Base-by-base conservation (phyloP, 2,329 filamentous ascomycete genomes). In the Venturia oleaginea region DNA sequence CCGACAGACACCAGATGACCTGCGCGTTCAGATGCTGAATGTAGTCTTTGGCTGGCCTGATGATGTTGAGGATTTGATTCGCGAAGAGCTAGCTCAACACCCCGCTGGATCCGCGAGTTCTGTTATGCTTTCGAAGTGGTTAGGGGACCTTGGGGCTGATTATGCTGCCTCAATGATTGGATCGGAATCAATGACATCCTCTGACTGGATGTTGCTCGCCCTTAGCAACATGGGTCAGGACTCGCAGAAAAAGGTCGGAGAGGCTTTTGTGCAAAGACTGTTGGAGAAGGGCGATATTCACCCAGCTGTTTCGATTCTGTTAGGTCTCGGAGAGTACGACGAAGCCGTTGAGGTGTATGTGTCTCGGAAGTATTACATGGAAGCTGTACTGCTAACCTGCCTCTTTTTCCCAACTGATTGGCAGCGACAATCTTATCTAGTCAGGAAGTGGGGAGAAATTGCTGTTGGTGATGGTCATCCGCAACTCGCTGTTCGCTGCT, bases 271-370 rank as follows among this genome's bases (percentile, higher is more conserved):
- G 0, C 92, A 96, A 74, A 87, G 92, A 61, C 81, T 99, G 0
- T 82, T 99, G 1, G 92, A 95, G 74, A 90, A 88, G 67, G 92
- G 91, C 34, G 94, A 99, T 70, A 81, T 97, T 2, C 92, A 99
- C 72, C 91, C 91, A 0, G 92, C 94, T 5, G 92, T 92, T 22
- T 93, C 93, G 0, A 93, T 97, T 67, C 86, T 99, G 75, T 86
- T 99, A 40, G 92, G 92, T 17, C 86, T 99, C 76, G 92, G 92
- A 2, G 93, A 97, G 72, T 82, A 90, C 69, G 93, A 95, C 68
- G 93, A 99, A 73, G 94, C 94, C 0, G 92, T 99, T 66, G 94
- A 99, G 75, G 89, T 97, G 37, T 99, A 99, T 71, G 86, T 96
- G 38, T 96, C 92, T 13, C 91, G 94, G 68, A 91, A 88, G 74